A percentile compares a stretch with the other conserved stretches of the same genome.
Evolutionary conservation across 2,329 filamentous ascomycete species (phyloP).

Genomic region (Verticillium alfalfae): DNA sequence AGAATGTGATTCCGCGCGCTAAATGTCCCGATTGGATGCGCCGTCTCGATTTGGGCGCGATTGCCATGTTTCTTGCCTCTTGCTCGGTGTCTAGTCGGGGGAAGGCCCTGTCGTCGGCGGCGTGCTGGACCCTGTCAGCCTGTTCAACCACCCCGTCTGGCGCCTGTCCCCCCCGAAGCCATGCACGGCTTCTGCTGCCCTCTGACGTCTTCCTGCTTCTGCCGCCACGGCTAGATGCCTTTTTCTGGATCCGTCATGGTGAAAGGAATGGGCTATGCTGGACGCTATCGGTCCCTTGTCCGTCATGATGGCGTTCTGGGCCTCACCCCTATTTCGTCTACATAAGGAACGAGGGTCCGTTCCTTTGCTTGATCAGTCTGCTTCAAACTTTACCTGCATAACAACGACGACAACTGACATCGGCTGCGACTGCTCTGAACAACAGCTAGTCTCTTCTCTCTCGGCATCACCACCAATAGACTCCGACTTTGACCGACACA

Average conservation of each 20-base stretch:
- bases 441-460: not conserved
- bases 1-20: not conserved
- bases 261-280: not conserved
- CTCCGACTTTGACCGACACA: not conserved
- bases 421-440: slow-evolving; percentile 1
- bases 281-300: not conserved
- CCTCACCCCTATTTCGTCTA: not conserved
- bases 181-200: not conserved
- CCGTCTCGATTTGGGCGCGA: not conserved
- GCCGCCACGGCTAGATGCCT: not conserved
- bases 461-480: not conserved
- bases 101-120: not conserved
- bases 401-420: not conserved
- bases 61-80: not conserved
- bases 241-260: not conserved
- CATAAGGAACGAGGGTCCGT: not conserved
- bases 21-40: not conserved
- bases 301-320: not conserved
- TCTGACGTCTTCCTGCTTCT: not conserved
- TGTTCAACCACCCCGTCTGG: not conserved
- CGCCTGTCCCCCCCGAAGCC: not conserved
- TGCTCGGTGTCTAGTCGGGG: not conserved
- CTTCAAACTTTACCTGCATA: not conserved
- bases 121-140: not conserved
- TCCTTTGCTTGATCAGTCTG: not conserved